A percentile compares a stretch with the other conserved stretches of the same genome.
Evolutionary conservation across 495 filamentous ascomycete species (phyloP).

Genomic region (Neurospora sp.): DNA sequence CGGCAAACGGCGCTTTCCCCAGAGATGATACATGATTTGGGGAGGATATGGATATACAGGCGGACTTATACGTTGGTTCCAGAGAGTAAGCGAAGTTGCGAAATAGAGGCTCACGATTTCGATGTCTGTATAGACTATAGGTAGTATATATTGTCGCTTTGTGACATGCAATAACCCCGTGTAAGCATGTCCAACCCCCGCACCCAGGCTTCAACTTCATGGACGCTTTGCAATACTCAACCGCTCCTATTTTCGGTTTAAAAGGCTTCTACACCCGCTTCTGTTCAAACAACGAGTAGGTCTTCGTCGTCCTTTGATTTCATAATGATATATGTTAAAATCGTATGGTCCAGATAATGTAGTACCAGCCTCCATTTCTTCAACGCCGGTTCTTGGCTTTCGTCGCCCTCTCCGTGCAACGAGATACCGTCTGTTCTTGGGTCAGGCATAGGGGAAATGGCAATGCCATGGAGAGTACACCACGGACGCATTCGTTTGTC

Average conservation of each 20-base stretch:
- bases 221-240: background rate
- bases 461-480: constrained; percentile 32
- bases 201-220: background rate
- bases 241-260: background rate
- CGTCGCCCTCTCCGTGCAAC: constrained; percentile 20
- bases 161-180: background rate
- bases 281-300: constrained; percentile 16
- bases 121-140: background rate
- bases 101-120: background rate
- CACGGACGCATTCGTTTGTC: constrained; percentile 22
- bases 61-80: background rate
- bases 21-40: background rate
- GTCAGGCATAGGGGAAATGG: constrained; percentile 32
- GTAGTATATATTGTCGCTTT: background rate
- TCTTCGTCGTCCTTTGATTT: constrained; percentile 10
- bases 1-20: background rate
- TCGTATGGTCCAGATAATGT: constrained; percentile 62
- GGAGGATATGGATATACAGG: background rate
- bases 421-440: constrained; percentile 37
- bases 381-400: constrained; percentile 11
- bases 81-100: background rate
- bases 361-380: constrained; percentile 62
- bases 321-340: constrained; percentile 71
- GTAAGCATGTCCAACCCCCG: background rate
- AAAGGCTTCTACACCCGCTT: background rate